phyloP scores from a whole-genome alignment of 441 rosid genomes.

The Brassica balearica region DNA sequence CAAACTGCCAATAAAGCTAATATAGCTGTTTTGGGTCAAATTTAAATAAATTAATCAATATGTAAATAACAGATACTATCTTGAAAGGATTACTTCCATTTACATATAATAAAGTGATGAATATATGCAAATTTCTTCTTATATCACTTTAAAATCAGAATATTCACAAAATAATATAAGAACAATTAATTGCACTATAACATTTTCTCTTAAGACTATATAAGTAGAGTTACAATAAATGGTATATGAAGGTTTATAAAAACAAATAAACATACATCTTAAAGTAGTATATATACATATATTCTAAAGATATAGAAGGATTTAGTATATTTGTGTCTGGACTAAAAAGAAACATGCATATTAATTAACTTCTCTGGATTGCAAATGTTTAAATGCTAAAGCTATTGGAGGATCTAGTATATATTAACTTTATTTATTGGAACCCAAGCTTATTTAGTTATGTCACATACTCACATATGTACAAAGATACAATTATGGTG shows the following conservation, averaged over 20 bases:
- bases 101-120: not conserved
- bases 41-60: not conserved
- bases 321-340: slow-evolving; percentile 1
- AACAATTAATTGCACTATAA: not conserved
- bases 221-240: not conserved
- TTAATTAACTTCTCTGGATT: not conserved
- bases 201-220: not conserved
- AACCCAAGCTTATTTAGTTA: not conserved
- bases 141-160: not conserved
- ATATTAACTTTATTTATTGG: not conserved
- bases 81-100: not conserved
- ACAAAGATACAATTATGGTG: not conserved
- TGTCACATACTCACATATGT: not conserved
- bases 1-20: slow-evolving; percentile 18
- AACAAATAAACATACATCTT: not conserved
- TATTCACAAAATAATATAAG: not conserved
- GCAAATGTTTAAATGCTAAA: not conserved
- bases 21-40: not conserved
- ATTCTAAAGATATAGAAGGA: not conserved
- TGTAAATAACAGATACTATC: not conserved
- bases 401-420: not conserved
- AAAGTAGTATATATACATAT: not conserved
- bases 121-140: slow-evolving; percentile 14
- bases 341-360: not conserved
- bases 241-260: not conserved